phyloP scores from a whole-genome alignment of 495 filamentous ascomycete genomes.

The Daldinia loculata region DNA sequence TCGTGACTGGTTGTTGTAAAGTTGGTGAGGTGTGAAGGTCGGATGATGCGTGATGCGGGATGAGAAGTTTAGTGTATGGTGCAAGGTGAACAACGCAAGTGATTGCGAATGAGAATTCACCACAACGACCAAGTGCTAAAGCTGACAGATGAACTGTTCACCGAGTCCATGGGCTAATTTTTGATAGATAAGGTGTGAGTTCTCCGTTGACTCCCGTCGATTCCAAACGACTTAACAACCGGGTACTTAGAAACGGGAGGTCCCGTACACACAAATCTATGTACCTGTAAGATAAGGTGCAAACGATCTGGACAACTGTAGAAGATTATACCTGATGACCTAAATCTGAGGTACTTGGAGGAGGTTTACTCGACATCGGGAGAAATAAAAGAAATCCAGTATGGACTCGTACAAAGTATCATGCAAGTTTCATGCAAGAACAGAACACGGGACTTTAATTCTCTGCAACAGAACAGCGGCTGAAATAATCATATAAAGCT shows the following conservation, averaged over 20 bases:
- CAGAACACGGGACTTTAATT: constrained; percentile 12
- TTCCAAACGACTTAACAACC: constrained; percentile 6
- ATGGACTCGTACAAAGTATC: constrained; percentile 8
- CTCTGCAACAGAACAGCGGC: constrained; percentile 13
- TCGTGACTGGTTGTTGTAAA: constrained; percentile 9
- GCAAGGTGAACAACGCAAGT: not conserved
- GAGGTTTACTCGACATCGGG: not conserved
- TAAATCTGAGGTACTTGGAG: not conserved
- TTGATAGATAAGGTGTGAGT: constrained; percentile 1
- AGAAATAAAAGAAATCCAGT: constrained; percentile 4
- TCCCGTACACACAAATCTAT: not conserved
- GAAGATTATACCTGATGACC: not conserved
- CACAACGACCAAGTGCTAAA: not conserved
- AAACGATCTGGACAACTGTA: not conserved
- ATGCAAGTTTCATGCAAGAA: constrained; percentile 24
- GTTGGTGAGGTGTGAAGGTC: constrained; percentile 3
- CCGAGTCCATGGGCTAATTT: constrained; percentile 9
- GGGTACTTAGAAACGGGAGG: not conserved
- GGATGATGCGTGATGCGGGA: not conserved
- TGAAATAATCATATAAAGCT: constrained; percentile 15
- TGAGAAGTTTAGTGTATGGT: not conserved
- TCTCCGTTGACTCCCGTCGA: constrained; percentile 3
- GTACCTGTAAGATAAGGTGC: not conserved
- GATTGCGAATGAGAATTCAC: not conserved
- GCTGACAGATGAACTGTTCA: not conserved